phyloP scores from a whole-genome alignment of 345 rosid species.

The Sonneratia caseolaris region DNA sequence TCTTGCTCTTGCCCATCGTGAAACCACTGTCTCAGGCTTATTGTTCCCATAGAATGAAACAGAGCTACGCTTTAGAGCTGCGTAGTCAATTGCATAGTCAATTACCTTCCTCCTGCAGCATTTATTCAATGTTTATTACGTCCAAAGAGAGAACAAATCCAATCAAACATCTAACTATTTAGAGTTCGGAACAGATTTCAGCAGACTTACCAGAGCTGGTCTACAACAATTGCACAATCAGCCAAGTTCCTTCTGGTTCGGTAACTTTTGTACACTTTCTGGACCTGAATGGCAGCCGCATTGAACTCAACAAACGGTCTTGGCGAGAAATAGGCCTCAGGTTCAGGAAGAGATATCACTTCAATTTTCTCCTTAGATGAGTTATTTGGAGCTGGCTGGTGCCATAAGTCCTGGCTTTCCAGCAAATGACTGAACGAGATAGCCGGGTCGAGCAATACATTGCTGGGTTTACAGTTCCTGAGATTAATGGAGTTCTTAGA shows the following conservation, averaged over 20 bases:
- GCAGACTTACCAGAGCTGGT: constrained; percentile 57
- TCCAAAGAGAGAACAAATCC: neutral
- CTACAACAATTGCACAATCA: constrained; percentile 85
- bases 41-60: constrained; percentile 51
- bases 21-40: constrained; percentile 72
- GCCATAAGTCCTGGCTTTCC: constrained; percentile 7
- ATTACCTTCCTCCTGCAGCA: constrained; percentile 84
- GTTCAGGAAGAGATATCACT: constrained; percentile 36
- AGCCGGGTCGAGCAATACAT: constrained; percentile 16
- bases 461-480: constrained; percentile 23
- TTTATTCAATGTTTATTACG: neutral
- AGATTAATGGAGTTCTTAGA: constrained; percentile 21
- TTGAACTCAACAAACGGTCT: constrained; percentile 63
- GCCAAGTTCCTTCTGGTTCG: constrained; percentile 86
- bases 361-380: constrained; percentile 16
- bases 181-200: neutral
- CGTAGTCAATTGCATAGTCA: constrained; percentile 80
- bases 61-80: constrained; percentile 48
- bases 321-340: constrained; percentile 46
- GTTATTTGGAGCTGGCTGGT: neutral
- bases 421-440: constrained; percentile 27
- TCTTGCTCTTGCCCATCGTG: constrained; percentile 90
- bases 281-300: constrained; percentile 78
- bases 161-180: neutral
- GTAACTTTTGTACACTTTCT: constrained; percentile 87